Evolutionary conservation across 1,284 basidiomycete genomes (phyloP), one percentile per base, ranked within the genome.

Genomic region (Leccinum insolens): DNA sequence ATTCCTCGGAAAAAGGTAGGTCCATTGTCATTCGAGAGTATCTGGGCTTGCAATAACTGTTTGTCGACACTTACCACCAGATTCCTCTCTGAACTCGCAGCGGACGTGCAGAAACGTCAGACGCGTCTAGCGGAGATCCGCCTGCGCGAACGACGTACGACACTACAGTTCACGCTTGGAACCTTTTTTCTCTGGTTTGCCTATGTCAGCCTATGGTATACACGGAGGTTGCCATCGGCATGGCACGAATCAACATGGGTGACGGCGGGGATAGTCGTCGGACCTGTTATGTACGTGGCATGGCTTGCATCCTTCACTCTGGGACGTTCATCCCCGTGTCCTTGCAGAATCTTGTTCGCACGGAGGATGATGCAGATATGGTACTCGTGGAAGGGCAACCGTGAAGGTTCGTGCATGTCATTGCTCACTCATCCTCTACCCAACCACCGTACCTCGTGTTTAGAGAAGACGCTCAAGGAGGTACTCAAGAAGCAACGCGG

Each of bases 51-150:
- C 25, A 3, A 25, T 25, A 25, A 25, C 25, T 25, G 25, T 25
- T 25, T 25, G 25, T 25, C 25, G 25, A 25, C 25, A 25, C 25
- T 25, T 3, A 37, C 34, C 34, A 37, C 34, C 34, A 37, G 34
- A 37, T 71, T 92, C 65, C 86, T 94, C 46, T 85, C 88, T 15
- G 79, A 81, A 55, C 82, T 94, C 59, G 87, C 89, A 7, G 77
- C 81, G n/a, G 87, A 91, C 74, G 90, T 94, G 62, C 85, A 89
- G 75, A 88, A 89, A 69, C 86, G 91, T 28, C 93, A 97, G 79
- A 86, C 88, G 44, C 87, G 90, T 68, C 88, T 99, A 8, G 91
- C 94, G 1, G 95, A 96, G 77, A 94, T 99, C 74, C 89, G 94
- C 11, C 82, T 95, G 62, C 89, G 96, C 28, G 93, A 98, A 79